Evolutionary conservation across 2,329 filamentous ascomycete species (phyloP).

Genomic region (Aspergillus niger): DNA sequence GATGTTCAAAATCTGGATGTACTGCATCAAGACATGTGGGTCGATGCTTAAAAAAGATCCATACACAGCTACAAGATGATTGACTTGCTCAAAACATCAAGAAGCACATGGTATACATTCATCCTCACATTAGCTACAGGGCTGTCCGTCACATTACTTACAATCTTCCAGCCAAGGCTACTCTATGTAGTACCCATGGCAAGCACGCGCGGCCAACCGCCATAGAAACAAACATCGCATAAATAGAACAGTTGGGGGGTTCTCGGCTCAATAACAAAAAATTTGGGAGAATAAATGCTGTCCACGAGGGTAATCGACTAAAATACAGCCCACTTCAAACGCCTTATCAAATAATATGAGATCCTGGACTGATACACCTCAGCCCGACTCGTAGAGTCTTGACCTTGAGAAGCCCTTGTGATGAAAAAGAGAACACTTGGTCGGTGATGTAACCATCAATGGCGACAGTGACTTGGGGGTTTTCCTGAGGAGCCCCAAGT

Average conservation of each 20-base stretch:
- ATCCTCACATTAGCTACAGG: conserved; percentile 34
- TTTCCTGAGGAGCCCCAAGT: background rate
- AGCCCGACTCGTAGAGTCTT: conserved; percentile 5
- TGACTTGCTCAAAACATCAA: background rate
- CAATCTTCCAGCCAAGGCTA: conserved; percentile 15
- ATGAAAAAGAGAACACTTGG: background rate
- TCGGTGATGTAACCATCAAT: background rate
- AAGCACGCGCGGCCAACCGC: conserved; percentile 11
- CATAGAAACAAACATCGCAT: conserved; percentile 17
- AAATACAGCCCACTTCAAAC: conserved; percentile 21
- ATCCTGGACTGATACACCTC: conserved; percentile 16
- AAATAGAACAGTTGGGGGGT: conserved; percentile 12
- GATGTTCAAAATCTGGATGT: no score
- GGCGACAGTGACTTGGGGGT: background rate
- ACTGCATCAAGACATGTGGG: no score
- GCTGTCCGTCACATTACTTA: conserved; percentile 24
- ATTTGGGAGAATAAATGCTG: conserved; percentile 10
- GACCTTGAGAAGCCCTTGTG: background rate
- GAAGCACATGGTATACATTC: conserved; percentile 23
- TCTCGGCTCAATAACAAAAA: conserved; percentile 16
- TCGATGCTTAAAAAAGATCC: no score
- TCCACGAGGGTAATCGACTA: conserved; percentile 15
- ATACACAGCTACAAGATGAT: no score
- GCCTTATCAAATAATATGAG: conserved; percentile 24
- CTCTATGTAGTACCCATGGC: conserved; percentile 7